phyloP scores from a whole-genome alignment of 2,329 filamentous ascomycete species.

The Juglanconis sp. region DNA sequence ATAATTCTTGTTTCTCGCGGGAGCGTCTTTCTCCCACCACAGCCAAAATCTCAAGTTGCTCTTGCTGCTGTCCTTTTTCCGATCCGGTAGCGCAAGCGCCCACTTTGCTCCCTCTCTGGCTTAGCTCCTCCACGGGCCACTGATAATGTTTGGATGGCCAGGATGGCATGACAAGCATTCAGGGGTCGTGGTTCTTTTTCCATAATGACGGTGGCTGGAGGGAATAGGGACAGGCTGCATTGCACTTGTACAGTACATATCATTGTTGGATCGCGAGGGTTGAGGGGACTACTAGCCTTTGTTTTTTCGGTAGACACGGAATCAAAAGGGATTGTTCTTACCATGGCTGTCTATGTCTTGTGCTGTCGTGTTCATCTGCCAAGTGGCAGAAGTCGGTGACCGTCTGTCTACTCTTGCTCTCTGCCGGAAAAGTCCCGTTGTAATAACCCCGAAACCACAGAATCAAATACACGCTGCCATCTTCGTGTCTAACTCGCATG shows the following conservation, averaged over 20 bases:
- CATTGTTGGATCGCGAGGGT: slow-evolving; percentile 14
- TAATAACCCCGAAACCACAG: too few species aligned
- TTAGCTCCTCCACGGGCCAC: slow-evolving; percentile 7
- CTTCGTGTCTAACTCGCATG: too few species aligned
- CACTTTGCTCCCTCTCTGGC: slow-evolving; percentile 14
- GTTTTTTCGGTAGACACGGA: slow-evolving; percentile 15
- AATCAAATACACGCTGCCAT: too few species aligned
- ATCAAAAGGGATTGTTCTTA: slow-evolving; percentile 15
- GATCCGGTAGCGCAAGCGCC: slow-evolving; percentile 5
- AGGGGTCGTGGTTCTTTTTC: slow-evolving; percentile 11
- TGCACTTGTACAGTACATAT: slow-evolving; percentile 21
- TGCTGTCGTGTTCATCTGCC: neutral
- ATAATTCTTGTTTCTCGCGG: slow-evolving; percentile 9
- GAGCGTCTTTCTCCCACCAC: slow-evolving; percentile 1
- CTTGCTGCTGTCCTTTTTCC: slow-evolving; percentile 7
- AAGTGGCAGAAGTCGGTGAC: neutral
- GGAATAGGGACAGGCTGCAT: slow-evolving; percentile 13
- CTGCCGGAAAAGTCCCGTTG: too few species aligned
- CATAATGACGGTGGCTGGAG: slow-evolving; percentile 9
- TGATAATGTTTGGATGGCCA: slow-evolving; percentile 15
- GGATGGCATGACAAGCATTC: slow-evolving; percentile 15
- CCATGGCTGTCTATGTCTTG: neutral
- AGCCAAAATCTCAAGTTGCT: slow-evolving; percentile 10
- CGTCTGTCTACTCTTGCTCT: neutral
- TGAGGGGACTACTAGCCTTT: slow-evolving; percentile 9